Evolutionary conservation across 371 early-diverging fungal genomes (phyloP).

Genomic region (Haplosporangium sp.): DNA sequence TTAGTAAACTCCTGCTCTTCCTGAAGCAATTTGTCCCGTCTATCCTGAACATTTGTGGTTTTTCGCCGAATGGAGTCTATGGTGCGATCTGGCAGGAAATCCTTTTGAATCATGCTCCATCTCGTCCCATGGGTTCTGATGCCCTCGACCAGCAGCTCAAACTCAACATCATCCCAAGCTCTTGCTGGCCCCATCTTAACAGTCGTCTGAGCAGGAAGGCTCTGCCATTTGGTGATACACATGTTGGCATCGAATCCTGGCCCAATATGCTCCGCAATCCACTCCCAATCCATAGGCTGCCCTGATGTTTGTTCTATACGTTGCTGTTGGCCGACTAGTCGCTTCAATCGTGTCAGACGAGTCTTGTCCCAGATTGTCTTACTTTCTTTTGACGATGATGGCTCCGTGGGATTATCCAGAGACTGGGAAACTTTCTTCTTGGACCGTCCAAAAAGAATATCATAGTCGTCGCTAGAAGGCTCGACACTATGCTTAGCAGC

Average conservation of each 20-base stretch:
- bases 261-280: slow-evolving; percentile 52
- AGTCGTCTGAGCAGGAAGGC: slow-evolving; percentile 4
- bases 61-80: slow-evolving; percentile 50
- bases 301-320: slow-evolving; percentile 9
- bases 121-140: slow-evolving; percentile 16
- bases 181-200: slow-evolving; percentile 6
- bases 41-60: slow-evolving; percentile 17
- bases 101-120: slow-evolving; percentile 25
- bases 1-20: neutral
- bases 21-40: slow-evolving; percentile 6
- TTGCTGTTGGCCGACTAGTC: slow-evolving; percentile 35
- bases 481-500: slow-evolving; percentile 13
- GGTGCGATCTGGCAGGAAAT: slow-evolving; percentile 21
- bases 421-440: neutral
- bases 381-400: neutral
- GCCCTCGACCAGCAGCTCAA: slow-evolving; percentile 14
- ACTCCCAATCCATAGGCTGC: slow-evolving; percentile 30
- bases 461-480: slow-evolving; percentile 19
- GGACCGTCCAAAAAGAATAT: slow-evolving; percentile 2
- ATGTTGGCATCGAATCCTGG: slow-evolving; percentile 32
- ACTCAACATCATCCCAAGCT: slow-evolving; percentile 24
- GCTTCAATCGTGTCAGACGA: slow-evolving; percentile 17
- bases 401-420: neutral
- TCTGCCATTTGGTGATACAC: slow-evolving; percentile 42
- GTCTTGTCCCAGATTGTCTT: slow-evolving; percentile 11